Base-by-base conservation (phyloP, 2,329 filamentous ascomycete species). In the Fusarium protoensiforme region DNA sequence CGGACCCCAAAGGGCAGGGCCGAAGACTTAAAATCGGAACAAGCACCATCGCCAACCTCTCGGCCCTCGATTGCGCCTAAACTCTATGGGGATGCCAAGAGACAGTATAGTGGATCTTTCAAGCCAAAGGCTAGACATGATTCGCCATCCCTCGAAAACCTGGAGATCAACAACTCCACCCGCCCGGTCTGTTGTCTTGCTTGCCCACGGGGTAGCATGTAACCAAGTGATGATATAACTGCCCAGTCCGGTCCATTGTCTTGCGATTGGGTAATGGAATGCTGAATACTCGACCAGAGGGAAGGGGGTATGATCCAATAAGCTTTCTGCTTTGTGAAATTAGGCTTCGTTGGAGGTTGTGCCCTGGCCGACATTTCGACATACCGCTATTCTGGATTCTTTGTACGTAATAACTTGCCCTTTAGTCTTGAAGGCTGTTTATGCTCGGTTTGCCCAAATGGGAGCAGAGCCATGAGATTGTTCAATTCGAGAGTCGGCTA, bases 21-120 rank as follows among this genome's bases (percentile, higher is more conserved):
- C 81, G 11, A 85, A 62, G 46, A 84, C 75, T 27, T 82, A 91
- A 64, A 92, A 86, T 43, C 84, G 87, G 75, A 93, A 92, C n/a
- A 54, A 16, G 36, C 16, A 53, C 22, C 27, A 61, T 35, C 48
- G 27, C 43, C 43, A 53, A 10, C 22, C 22, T 31, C 58, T 48
- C 11, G 41, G 41, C 18, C 35, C n/a, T 60, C 31, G 27, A 33
- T 41, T 3, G 16, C 11, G 57, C 58, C 41, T 61, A 36, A 39
- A 53, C 59, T 35, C 10, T 14, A 53, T 38, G 22, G 24, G 20
- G 43, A 38, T 53, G 43, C 43, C 43, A 53, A 61, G 43, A 53
- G 13, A 20, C 41, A 29, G 20, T 2, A 14, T 20, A 39, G 43
- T 53, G 59, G 43, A 16, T 22, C 9, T 27, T 36, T 22, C 7